Evolutionary conservation across 2,329 filamentous ascomycete species (phyloP).

Genomic region (Xylaria sp.): DNA sequence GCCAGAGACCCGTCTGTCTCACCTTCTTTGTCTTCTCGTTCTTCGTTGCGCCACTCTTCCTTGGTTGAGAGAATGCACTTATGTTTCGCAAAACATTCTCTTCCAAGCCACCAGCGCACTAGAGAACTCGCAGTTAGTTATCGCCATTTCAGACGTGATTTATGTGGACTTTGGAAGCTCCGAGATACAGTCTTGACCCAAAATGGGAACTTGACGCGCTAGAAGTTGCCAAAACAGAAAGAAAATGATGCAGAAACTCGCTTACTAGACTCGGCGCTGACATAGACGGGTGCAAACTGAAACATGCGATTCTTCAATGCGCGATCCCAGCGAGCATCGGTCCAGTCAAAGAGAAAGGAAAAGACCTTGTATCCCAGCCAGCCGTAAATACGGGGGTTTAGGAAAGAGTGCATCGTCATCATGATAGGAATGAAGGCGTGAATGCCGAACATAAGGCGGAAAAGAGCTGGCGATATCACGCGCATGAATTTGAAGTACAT

Average conservation of each 20-base stretch:
- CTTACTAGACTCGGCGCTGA: slow-evolving; percentile 85
- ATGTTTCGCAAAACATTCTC: slow-evolving; percentile 79
- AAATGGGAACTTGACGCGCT: no score
- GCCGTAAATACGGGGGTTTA: slow-evolving; percentile 74
- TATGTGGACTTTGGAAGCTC: no score
- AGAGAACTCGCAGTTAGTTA: no score
- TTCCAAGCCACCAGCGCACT: slow-evolving; percentile 96
- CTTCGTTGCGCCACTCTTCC: slow-evolving; percentile 69
- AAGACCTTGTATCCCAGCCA: slow-evolving; percentile 88
- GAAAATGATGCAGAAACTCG: no score
- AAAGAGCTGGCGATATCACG: slow-evolving; percentile 75
- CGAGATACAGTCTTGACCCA: no score
- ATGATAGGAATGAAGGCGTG: slow-evolving; percentile 93
- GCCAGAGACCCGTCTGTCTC: slow-evolving; percentile 49
- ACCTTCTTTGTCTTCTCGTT: slow-evolving; percentile 66
- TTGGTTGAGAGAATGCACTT: slow-evolving; percentile 85
- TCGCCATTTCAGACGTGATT: no score
- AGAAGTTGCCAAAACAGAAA: no score
- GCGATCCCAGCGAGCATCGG: slow-evolving; percentile 82
- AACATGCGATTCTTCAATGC: slow-evolving; percentile 82
- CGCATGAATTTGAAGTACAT: slow-evolving; percentile 93
- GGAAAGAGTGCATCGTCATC: slow-evolving; percentile 77
- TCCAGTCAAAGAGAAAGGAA: slow-evolving; percentile 88
- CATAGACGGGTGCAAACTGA: slow-evolving; percentile 89
- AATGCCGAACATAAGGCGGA: slow-evolving; percentile 85